Base-by-base conservation (phyloP, 805 yeast genomes). In the Torulaspora gathmanii region DNA sequence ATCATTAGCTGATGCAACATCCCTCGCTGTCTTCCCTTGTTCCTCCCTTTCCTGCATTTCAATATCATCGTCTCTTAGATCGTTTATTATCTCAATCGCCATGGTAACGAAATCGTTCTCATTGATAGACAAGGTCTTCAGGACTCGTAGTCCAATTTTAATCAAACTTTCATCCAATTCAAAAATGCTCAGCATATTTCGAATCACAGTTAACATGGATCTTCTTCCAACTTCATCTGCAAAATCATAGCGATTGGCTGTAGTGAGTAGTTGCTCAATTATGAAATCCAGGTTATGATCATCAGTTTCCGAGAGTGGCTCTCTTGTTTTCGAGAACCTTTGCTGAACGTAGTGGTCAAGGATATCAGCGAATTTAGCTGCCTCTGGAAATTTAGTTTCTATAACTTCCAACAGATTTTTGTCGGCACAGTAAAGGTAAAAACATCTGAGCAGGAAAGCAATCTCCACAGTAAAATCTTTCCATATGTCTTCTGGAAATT, bases 201-300 rank as follows among this genome's bases (percentile, higher is more conserved):
- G 72, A 4, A 82, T 65, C 1, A 78, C 72, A 25, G 71, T 74
- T 31, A 85, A 67, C 78, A 88, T 79, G 36, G 80, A 79, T 61
- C 95, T 75, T 58, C 96, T 77, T 16, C 97, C 96, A 37, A 85
- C 77, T 63, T 90, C 96, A 68, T 93, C 97, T 55, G 88, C 83
- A 57, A 79, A 88, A 62, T 93, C 98, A 58, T 83, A 84, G 30
- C 78, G 77, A 23, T 75, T 75, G 0, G 90, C 82, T 22, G 87
- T 75, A 8, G 70, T 64, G 30, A 91, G 61, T 16, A 91, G 63
- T 63, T 93, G 96, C 46, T 80, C 79, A 33, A 89, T 73, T 37
- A 89, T 78, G 58, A 81, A 89, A 51, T 85, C 90, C 23, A 79
- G 60, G 45, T 83, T 88, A 17, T 69, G 71, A 4, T 76, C 68